Evolutionary conservation across 371 early-diverging fungal genomes (phyloP), one percentile per base, ranked within the genome.

Genomic region (Actinomortierella ambigua): DNA sequence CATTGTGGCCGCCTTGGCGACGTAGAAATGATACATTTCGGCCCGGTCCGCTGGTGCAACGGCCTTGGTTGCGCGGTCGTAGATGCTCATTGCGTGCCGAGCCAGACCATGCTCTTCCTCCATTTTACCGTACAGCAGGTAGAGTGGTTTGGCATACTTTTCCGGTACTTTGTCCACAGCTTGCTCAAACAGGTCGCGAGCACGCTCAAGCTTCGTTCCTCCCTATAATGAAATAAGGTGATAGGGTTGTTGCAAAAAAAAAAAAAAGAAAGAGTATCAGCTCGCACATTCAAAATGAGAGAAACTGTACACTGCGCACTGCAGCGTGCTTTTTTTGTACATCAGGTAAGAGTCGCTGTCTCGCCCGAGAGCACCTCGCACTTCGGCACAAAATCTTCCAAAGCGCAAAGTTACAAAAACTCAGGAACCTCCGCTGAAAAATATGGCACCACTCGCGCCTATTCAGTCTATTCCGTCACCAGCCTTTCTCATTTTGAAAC

Each of bases 141-240:
- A 96, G 11, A 99, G 71, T 0, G 93, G 82, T 57, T 93, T 93
- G 40, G 96, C 93, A 65, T 90, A 91, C 53, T 93, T 91, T 0
- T 91, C 82, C 1, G 98, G 98, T 51, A 94, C 93, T 24, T 88
- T 88, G 26, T 89, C 93, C 18, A 98, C 57, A 13, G 99, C 95
- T 70, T 95, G 94, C 77, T 98, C 98, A 65, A 96, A 97, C 56
- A 99, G 81, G 71, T 98, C 99, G 70, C 99, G 85, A 0, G 96
- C 82, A 15, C 99, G 88, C 76, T 98, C 99, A 3, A 98, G 70
- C 68, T 95, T 93, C 5, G 86, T 62, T 34, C 92, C 93, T 41
- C 89, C 92, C 85, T 93, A 71, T 20, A 28, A 40, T 40, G n/a
- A n/a, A 42, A 41, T 58, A 39, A 50, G n/a, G 23, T 23, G 7